These are phyloP conservation scores for Neotropicomus parvogracilis DNA, from an alignment of 1,284 basidiomycete genomes.

Conservation along the genomic window DNA sequence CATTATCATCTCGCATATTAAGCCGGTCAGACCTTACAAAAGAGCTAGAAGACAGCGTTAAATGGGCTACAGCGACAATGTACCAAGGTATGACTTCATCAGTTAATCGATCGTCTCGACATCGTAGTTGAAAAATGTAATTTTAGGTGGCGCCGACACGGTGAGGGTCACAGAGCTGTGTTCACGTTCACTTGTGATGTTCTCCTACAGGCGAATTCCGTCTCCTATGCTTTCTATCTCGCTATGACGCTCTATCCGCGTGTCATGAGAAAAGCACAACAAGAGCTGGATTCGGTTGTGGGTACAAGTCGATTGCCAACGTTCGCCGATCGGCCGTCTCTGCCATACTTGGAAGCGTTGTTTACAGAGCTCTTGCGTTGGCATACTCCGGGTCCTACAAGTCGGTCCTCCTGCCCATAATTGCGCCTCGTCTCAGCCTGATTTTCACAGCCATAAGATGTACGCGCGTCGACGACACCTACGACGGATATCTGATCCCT, in stretches of 20 bases:
- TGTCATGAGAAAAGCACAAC: slow-evolving; percentile 46
- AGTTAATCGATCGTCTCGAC: too few species aligned
- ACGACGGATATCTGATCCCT: slow-evolving; percentile 22
- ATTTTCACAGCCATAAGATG: slow-evolving; percentile 40
- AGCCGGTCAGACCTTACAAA: slow-evolving; percentile 40
- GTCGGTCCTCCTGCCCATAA: slow-evolving; percentile 26
- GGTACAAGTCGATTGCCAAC: slow-evolving; percentile 39
- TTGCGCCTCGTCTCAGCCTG: neutral
- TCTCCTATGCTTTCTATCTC: slow-evolving; percentile 16
- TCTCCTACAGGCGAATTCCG: slow-evolving; percentile 10
- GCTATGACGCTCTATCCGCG: slow-evolving; percentile 25
- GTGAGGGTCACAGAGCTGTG: slow-evolving; percentile 1
- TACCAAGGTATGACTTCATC: slow-evolving; percentile 42
- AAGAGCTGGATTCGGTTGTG: slow-evolving; percentile 54
- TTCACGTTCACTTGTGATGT: neutral
- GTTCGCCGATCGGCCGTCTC: slow-evolving; percentile 22
- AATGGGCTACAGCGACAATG: slow-evolving; percentile 54
- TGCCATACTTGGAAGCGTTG: slow-evolving; percentile 30
- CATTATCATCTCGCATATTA: slow-evolving; percentile 46
- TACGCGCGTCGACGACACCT: slow-evolving; percentile 45
- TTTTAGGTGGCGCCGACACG: slow-evolving; percentile 18
- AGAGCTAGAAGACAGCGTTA: slow-evolving; percentile 48
- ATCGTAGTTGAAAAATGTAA: neutral
- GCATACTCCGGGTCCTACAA: slow-evolving; percentile 51
- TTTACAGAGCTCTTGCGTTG: slow-evolving; percentile 57